Conservation (phyloP, 73 alveolate genomes). For the Paramecium sexaurelia region DNA sequence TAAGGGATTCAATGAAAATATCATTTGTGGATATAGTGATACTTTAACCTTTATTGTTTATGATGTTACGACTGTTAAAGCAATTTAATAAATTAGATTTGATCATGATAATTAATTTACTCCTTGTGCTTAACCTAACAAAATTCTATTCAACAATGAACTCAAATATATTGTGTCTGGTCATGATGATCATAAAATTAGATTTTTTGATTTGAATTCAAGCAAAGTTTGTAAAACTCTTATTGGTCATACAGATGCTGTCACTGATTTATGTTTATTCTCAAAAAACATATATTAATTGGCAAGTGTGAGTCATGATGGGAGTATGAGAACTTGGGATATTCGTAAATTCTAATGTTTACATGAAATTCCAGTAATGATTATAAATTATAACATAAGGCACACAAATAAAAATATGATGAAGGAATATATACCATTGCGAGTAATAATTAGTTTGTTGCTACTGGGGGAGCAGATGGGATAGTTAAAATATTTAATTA, state of each 20-base stretch:
- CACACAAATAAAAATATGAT: slow-evolving; percentile 61
- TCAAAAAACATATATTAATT: slow-evolving; percentile 64
- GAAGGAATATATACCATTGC: slow-evolving; percentile 51
- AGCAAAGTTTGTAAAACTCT: slow-evolving; percentile 60
- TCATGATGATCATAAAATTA: slow-evolving; percentile 73
- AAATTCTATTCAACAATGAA: slow-evolving; percentile 14
- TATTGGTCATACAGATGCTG: slow-evolving; percentile 79
- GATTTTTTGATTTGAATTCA: slow-evolving; percentile 69
- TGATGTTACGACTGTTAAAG: slow-evolving; percentile 54
- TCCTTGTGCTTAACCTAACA: slow-evolving; percentile 45
- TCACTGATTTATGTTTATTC: slow-evolving; percentile 70
- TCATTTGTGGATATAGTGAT: slow-evolving; percentile 62
- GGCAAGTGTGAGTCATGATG: slow-evolving; percentile 75
- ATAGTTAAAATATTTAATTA: slow-evolving; percentile 62
- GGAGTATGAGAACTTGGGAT: slow-evolving; percentile 79
- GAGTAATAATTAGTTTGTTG: background rate
- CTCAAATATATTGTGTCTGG: slow-evolving; percentile 71
- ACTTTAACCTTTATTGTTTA: slow-evolving; percentile 16
- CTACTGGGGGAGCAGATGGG: slow-evolving; percentile 70
- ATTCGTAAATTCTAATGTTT: slow-evolving; percentile 72
- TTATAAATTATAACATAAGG: background rate
- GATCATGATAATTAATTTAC: slow-evolving; percentile 41
- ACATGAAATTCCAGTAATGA: slow-evolving; percentile 69
- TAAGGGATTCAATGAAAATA: slow-evolving; percentile 32
- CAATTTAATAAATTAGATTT: slow-evolving; percentile 34